Evolutionary conservation across 192 early-diverging fungal genomes (phyloP).

Genomic region (Backusella liffmaniae): DNA sequence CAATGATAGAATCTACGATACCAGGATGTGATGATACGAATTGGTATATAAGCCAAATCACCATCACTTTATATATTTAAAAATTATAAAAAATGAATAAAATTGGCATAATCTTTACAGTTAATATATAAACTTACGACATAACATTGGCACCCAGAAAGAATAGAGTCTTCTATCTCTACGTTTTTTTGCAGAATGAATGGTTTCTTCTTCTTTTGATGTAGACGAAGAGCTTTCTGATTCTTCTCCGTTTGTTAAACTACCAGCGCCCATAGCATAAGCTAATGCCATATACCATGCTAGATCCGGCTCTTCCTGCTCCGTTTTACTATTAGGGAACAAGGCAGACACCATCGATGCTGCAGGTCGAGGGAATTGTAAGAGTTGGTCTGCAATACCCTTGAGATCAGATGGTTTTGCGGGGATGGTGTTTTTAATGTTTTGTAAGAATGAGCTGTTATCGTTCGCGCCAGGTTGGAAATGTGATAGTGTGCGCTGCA

Average conservation of each 20-base stretch:
- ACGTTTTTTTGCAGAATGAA: conserved; percentile 18
- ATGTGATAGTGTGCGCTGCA: conserved; percentile 34
- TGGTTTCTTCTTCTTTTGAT: conserved; percentile 10
- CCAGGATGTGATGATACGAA: conserved; percentile 25
- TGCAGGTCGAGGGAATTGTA: conserved; percentile 25
- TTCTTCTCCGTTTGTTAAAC: background rate
- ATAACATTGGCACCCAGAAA: conserved; percentile 30
- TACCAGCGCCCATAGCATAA: conserved; percentile 29
- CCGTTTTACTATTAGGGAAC: background rate
- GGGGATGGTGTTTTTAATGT: conserved; percentile 11
- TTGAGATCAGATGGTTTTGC: conserved; percentile 17
- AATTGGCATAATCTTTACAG: background rate
- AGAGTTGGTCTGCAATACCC: conserved; percentile 11
- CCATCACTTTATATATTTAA: conserved; percentile 10
- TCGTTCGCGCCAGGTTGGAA: conserved; percentile 19
- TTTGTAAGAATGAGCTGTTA: conserved; percentile 17
- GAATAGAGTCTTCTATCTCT: conserved; percentile 24
- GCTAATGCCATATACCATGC: conserved; percentile 34
- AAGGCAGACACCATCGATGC: conserved; percentile 23
- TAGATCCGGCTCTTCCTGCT: conserved; percentile 8
- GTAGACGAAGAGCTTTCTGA: background rate
- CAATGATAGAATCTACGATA: conserved; percentile 14
- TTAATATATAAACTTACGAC: conserved; percentile 25
- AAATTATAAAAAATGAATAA: background rate
- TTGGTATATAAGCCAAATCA: conserved; percentile 25